A percentile compares a stretch with the other conserved stretches of the same genome.
phyloP scores from a whole-genome alignment of 1,284 basidiomycete species.

The Ustanciosporium gigantosporum region DNA sequence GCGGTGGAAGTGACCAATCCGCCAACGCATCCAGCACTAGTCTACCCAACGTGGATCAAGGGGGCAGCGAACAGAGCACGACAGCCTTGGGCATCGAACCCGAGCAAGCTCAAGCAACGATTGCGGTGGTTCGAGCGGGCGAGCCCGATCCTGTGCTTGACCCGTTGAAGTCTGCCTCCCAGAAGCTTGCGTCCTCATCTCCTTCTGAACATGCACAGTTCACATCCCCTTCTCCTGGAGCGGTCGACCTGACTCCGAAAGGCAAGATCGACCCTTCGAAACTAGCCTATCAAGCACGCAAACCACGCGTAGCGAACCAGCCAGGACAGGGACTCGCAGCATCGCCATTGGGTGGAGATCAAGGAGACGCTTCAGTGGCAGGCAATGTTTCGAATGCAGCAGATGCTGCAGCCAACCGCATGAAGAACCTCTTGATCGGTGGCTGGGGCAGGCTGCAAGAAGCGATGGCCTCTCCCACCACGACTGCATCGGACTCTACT shows the following conservation, averaged over 20 bases:
- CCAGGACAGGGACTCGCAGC: neutral
- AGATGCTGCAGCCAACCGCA: slow-evolving; percentile 25
- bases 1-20: slow-evolving; percentile 2
- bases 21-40: neutral
- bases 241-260: slow-evolving; percentile 16
- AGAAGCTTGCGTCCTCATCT: neutral
- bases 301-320: slow-evolving; percentile 4
- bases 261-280: slow-evolving; percentile 12
- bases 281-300: slow-evolving; percentile 20
- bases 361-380: slow-evolving; percentile 2
- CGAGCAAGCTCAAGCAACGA: slow-evolving; percentile 13
- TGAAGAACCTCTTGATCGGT: slow-evolving; percentile 45
- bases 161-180: slow-evolving; percentile 1
- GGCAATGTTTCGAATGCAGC: slow-evolving; percentile 21
- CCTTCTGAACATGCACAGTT: too few relatives aligned
- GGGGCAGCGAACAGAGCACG: neutral
- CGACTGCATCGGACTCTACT: slow-evolving; percentile 8
- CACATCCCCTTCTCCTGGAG: slow-evolving; percentile 13
- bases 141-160: slow-evolving; percentile 29
- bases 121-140: slow-evolving; percentile 20
- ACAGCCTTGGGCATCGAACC: slow-evolving; percentile 1
- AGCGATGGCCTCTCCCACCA: slow-evolving; percentile 25
- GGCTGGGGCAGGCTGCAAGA: slow-evolving; percentile 46
- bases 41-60: neutral
- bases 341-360: neutral